phyloP scores from a whole-genome alignment of 1,284 basidiomycete species.

The Ustilago bromivora region DNA sequence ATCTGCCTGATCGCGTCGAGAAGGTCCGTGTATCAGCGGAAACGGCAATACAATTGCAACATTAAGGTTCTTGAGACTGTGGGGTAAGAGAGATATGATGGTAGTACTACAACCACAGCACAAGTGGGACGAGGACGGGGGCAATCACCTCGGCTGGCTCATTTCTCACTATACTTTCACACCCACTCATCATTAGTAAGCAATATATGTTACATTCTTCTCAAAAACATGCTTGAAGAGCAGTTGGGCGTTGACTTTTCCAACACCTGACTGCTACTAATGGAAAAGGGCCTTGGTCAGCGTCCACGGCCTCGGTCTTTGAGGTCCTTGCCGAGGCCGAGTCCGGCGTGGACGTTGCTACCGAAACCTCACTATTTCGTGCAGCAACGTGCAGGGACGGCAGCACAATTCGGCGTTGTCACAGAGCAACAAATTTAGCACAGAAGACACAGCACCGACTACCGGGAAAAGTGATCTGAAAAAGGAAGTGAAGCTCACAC shows the following conservation, averaged over 20 bases:
- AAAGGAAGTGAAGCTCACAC: background rate
- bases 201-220: background rate
- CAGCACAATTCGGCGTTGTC: conserved; percentile 4
- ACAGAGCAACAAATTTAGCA: background rate
- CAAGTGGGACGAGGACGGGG: background rate
- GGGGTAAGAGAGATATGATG: conserved; percentile 7
- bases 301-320: too few relatives aligned
- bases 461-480: background rate
- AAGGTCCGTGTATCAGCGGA: background rate
- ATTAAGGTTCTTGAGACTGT: background rate
- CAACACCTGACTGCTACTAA: too few relatives aligned
- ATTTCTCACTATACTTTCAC: background rate
- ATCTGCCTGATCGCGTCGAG: conserved; percentile 6
- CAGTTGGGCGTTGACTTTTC: too few relatives aligned
- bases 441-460: background rate
- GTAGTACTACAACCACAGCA: background rate
- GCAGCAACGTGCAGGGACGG: background rate
- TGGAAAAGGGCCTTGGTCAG: too few relatives aligned
- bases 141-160: background rate
- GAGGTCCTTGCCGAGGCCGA: too few relatives aligned
- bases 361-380: background rate
- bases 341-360: too few relatives aligned
- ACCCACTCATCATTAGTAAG: conserved; percentile 1
- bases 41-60: background rate
- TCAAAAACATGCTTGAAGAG: background rate